These are phyloP conservation scores for Atkinsonella texensis DNA, from an alignment of 2,329 filamentous ascomycete genomes.

Conservation along the genomic window DNA sequence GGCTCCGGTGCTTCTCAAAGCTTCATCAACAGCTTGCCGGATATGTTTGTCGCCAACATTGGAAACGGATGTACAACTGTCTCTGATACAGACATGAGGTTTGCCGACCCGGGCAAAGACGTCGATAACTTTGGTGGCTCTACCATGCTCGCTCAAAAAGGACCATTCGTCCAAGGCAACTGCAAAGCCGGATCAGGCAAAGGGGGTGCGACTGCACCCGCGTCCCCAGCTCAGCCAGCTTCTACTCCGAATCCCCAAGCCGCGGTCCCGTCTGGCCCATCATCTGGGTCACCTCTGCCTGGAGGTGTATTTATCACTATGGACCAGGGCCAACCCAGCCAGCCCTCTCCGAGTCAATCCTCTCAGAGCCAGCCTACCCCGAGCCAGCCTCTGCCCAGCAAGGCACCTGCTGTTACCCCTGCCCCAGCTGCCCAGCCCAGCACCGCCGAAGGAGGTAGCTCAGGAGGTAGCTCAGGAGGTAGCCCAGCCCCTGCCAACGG, in stretches of 20 bases:
- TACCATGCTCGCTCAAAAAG: conserved; percentile 15
- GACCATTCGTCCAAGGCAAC: conserved; percentile 6
- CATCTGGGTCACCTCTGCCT: not conserved
- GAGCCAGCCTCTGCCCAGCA: not conserved
- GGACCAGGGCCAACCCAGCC: not conserved
- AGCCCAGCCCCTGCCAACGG: conserved; percentile 7
- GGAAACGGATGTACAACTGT: conserved; percentile 39
- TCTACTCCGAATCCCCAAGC: not conserved
- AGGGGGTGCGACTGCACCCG: conserved; percentile 5
- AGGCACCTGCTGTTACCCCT: conserved; percentile 1
- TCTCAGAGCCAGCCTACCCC: conserved; percentile 8
- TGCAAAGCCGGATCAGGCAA: conserved; percentile 10
- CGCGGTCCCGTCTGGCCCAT: not conserved
- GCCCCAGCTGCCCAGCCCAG: conserved; percentile 11
- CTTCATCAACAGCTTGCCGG: conserved; percentile 52
- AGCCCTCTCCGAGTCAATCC: conserved; percentile 1
- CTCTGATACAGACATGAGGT: conserved; percentile 40
- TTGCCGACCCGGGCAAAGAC: conserved; percentile 48
- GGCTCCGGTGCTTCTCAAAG: conserved; percentile 35
- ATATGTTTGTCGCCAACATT: conserved; percentile 59
- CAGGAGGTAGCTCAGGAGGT: conserved; percentile 10
- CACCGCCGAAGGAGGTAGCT: conserved; percentile 9
- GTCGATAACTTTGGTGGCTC: conserved; percentile 35
- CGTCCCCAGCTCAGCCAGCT: not conserved
- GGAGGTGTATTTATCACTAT: not conserved